Conservation (phyloP, 2,329 filamentous ascomycete species). For the Fusarium sp. region DNA sequence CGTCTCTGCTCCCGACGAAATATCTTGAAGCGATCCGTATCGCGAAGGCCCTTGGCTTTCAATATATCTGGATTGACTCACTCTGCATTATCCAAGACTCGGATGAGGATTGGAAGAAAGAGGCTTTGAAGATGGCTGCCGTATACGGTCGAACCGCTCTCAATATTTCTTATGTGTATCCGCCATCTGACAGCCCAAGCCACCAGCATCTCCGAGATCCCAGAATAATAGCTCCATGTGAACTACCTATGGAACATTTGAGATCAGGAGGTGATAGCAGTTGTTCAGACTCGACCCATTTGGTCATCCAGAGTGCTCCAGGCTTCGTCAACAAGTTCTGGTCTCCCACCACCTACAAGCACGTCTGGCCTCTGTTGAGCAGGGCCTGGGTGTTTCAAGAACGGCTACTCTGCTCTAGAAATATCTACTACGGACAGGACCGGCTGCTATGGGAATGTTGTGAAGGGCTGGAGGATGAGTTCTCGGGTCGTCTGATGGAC, state of each 20-base stretch:
- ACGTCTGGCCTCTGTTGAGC: neutral
- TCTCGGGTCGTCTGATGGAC: neutral
- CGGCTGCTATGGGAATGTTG: conserved; percentile 18
- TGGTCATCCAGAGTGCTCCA: neutral
- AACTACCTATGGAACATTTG: neutral
- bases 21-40: conserved; percentile 1
- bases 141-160: neutral
- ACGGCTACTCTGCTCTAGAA: neutral
- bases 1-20: neutral
- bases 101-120: neutral
- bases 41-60: neutral
- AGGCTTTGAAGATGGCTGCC: neutral
- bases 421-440: conserved; percentile 11
- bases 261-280: neutral
- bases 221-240: neutral
- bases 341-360: neutral
- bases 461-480: conserved; percentile 5
- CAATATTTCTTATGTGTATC: neutral
- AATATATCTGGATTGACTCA: neutral
- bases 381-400: neutral
- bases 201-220: neutral
- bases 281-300: neutral
- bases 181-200: neutral
- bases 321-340: neutral
- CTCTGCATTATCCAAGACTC: neutral